phyloP scores from a whole-genome alignment of 345 rosid species.

The Pistacia vera region DNA sequence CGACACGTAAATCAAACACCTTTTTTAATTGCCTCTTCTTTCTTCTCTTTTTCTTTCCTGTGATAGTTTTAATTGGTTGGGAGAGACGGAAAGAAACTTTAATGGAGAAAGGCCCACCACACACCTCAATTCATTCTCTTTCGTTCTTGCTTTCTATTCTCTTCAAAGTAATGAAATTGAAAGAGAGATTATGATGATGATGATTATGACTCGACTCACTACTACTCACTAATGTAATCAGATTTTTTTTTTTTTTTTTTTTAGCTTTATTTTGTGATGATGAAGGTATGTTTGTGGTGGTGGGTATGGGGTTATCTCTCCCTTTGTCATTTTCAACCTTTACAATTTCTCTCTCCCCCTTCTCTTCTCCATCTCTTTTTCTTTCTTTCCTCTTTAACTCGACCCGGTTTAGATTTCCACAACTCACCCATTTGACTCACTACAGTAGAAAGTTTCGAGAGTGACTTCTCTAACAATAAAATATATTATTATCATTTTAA shows the following conservation, averaged over 20 bases:
- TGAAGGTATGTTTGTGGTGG: conserved; percentile 55
- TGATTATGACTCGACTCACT: neutral
- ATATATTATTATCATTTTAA: no score
- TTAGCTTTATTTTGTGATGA: conserved; percentile 15
- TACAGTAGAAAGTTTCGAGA: neutral
- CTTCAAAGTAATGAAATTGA: neutral
- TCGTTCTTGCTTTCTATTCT: neutral
- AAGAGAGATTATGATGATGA: neutral
- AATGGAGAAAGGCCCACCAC: neutral
- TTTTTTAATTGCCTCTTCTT: conserved; percentile 23
- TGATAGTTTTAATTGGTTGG: neutral
- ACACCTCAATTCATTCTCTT: neutral
- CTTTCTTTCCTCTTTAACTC: neutral
- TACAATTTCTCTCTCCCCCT: conserved; percentile 25
- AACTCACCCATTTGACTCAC: conserved; percentile 21
- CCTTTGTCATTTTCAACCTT: conserved; percentile 62
- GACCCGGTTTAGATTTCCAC: neutral
- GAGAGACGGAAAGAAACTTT: conserved; percentile 6
- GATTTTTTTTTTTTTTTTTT: no score
- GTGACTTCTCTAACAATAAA: no score
- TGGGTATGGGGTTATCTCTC: conserved; percentile 42
- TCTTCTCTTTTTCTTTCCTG: neutral
- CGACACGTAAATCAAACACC: conserved; percentile 40
- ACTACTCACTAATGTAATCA: neutral
- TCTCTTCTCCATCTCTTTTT: neutral